phyloP scores from a whole-genome alignment of 1,284 basidiomycete species.

The Chalciporus piperatoides region DNA sequence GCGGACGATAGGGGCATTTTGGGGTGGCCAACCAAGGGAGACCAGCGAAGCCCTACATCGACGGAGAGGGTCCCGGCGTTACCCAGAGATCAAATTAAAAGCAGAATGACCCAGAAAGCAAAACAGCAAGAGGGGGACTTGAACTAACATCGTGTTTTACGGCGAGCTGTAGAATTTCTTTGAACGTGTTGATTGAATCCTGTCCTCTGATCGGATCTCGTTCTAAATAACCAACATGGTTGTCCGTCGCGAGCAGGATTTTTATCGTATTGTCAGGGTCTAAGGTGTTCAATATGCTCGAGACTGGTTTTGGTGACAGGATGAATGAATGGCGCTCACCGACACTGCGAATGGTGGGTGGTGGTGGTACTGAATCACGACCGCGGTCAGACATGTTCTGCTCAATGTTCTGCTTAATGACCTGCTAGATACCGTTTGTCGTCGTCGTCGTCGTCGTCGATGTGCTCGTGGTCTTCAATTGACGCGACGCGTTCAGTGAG shows the following conservation, averaged over 20 bases:
- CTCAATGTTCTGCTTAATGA: neutral
- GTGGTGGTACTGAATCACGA: conserved; percentile 25
- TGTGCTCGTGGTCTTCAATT: neutral
- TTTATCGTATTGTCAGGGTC: conserved; percentile 68
- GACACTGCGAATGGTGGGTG: conserved; percentile 36
- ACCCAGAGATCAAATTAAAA: no score
- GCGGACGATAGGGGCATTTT: neutral
- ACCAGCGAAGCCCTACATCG: neutral
- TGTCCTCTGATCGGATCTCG: conserved; percentile 92
- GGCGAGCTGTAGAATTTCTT: conserved; percentile 89
- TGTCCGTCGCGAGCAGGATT: conserved; percentile 91
- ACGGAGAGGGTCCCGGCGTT: neutral
- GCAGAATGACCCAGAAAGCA: neutral
- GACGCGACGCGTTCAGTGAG: neutral
- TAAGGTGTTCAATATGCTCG: conserved; percentile 26
- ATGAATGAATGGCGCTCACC: conserved; percentile 31
- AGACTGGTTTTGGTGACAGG: neutral
- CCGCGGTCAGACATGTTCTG: conserved; percentile 26
- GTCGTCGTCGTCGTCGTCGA: neutral
- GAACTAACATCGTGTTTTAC: conserved; percentile 76
- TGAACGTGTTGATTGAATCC: conserved; percentile 95
- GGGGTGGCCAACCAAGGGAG: neutral
- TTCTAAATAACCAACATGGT: conserved; percentile 94
- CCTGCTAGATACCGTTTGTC: neutral
- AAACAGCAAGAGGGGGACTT: neutral